These are phyloP conservation scores for Pseudocercospora eumusae DNA, from an alignment of 2,329 filamentous ascomycete genomes.

Conservation along the genomic window DNA sequence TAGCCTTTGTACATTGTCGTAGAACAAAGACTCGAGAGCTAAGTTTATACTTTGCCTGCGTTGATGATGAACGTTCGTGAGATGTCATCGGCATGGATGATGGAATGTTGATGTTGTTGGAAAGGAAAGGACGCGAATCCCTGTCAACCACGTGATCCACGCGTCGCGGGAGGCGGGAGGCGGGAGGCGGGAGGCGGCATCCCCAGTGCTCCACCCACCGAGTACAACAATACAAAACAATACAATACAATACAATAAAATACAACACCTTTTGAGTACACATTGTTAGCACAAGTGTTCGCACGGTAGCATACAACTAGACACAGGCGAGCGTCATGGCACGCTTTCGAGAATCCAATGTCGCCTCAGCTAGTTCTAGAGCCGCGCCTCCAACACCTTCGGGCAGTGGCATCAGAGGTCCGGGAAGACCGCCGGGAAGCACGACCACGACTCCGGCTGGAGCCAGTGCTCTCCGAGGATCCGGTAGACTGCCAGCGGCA, in stretches of 20 bases:
- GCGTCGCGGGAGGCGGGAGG: too few species aligned
- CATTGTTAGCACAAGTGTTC: neutral
- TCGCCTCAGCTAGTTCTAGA: conserved; percentile 7
- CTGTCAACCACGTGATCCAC: too few species aligned
- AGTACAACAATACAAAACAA: too few species aligned
- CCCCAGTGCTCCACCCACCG: too few species aligned
- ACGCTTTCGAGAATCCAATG: neutral
- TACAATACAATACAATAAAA: too few species aligned
- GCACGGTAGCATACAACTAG: neutral
- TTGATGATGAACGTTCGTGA: too few species aligned
- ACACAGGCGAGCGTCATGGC: neutral
- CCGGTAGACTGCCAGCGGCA: neutral
- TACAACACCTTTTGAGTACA: too few species aligned
- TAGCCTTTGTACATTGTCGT: neutral
- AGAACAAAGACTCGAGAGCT: neutral
- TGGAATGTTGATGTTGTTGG: too few species aligned
- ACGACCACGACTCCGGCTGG: neutral
- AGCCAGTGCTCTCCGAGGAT: neutral
- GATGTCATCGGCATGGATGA: too few species aligned
- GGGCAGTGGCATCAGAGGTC: conserved; percentile 8
- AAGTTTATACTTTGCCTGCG: too few species aligned
- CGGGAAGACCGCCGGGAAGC: neutral
- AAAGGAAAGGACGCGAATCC: too few species aligned
- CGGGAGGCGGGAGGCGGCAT: neutral
- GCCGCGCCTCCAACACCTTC: neutral